Evolutionary conservation across 1,139 yeast species (phyloP), one percentile per base, ranked within the genome.

Genomic region (Suhomyces choctaworum): DNA sequence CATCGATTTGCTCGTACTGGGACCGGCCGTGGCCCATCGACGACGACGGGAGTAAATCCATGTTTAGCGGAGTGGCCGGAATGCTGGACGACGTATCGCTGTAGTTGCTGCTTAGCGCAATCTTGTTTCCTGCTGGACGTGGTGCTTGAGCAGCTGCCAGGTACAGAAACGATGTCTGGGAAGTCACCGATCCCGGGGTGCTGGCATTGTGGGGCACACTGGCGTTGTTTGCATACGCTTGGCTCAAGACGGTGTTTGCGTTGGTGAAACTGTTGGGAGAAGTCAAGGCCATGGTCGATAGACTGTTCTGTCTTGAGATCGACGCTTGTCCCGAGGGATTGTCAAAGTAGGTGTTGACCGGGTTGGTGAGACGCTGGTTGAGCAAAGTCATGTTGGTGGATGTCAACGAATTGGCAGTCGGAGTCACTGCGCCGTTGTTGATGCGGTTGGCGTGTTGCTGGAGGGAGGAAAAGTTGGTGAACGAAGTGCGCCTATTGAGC

Each of bases 341-440:
- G 32, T 66, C 72, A 42, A 66, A 65, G 43, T 56, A 66, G 15
- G 56, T 45, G 28, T 51, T 47, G 31, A 47, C 52, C 13, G 50
- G 42, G 14, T 23, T 32, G 12, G 46, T 32, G 29, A 52, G 54
- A 20, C 62, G 45, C 37, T 52, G 64, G 42, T 60, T 62, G 30
- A 60, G 49, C 6, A 60, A 41, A 31, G 50, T 57, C 25, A 60
- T 52, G 39, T 62, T 63, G 27, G 57, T 48, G 4, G 60, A 53
- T 5, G 66, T 62, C 11, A 59, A 46, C 11, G 65, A 58, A 33
- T 43, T 39, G 16, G 31, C 10, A 4, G 37, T 35, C 11, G 46
- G 43, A 4, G 47, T 36, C 9, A 27, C 31, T 16, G 25, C 28
- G 8, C 19, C 34, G 20, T 28, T 31, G 22, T 27, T 31, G 19